phyloP scores from a whole-genome alignment of 345 rosid species.

The Clarkia xantiana region DNA sequence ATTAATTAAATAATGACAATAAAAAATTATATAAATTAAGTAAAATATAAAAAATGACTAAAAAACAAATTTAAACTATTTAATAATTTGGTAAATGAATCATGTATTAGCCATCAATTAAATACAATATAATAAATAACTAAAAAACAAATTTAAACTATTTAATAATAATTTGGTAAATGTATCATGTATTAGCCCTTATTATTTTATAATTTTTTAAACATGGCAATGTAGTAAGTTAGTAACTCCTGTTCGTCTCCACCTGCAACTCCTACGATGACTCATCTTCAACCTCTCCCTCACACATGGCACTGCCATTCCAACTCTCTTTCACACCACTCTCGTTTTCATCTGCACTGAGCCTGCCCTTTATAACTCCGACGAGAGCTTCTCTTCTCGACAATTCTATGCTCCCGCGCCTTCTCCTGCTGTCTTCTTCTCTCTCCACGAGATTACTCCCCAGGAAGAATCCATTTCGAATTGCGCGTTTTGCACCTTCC shows the following conservation, averaged over 20 bases:
- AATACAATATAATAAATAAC: too few relatives aligned
- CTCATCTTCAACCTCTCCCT: conserved; percentile 3
- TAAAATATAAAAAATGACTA: too few relatives aligned
- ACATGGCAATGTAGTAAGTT: too few relatives aligned
- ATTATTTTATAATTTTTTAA: too few relatives aligned
- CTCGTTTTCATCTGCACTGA: conserved; percentile 2
- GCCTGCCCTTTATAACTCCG: not conserved
- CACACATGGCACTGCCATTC: conserved; percentile 6
- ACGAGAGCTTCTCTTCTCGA: not conserved
- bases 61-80: too few relatives aligned
- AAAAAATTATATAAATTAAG: too few relatives aligned
- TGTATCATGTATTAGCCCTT: too few relatives aligned
- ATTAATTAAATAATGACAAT: too few relatives aligned
- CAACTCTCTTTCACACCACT: not conserved
- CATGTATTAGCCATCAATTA: too few relatives aligned
- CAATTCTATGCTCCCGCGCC: conserved; percentile 11
- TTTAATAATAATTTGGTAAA: too few relatives aligned
- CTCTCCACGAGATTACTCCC: conserved; percentile 2
- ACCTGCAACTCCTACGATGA: not conserved
- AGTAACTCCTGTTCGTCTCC: not conserved
- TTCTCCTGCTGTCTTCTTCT: not conserved
- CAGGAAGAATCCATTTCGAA: conserved; percentile 1
- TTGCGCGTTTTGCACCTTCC: not conserved
- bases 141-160: too few relatives aligned
- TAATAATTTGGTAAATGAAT: too few relatives aligned